phyloP scores from a whole-genome alignment of 768 basidiomycete species.

The Lepiota brunneoincarnata region DNA sequence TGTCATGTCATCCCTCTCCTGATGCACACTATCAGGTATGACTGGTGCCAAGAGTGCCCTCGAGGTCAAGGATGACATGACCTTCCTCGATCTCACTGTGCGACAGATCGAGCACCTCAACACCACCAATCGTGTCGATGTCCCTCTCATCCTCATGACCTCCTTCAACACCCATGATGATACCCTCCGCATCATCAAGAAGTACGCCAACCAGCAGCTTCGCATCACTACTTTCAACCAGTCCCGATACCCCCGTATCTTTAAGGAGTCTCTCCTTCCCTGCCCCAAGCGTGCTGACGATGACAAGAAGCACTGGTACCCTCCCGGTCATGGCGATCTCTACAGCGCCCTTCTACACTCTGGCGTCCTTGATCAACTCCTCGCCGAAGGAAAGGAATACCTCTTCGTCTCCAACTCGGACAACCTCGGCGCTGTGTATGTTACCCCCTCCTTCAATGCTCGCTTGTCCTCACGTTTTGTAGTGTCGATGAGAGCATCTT shows the following conservation, averaged over 20 bases:
- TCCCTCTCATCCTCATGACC: conserved; percentile 98
- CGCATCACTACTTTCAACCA: conserved; percentile 93
- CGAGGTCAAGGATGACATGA: conserved; percentile 97
- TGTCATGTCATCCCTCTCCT: neutral
- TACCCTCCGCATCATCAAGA: conserved; percentile 94
- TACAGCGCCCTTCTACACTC: conserved; percentile 91
- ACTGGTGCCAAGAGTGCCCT: conserved; percentile 89
- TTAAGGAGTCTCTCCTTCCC: conserved; percentile 85
- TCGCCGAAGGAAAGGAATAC: conserved; percentile 93
- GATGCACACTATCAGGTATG: conserved; percentile 50
- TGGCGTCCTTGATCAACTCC: conserved; percentile 85
- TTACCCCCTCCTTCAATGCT: conserved; percentile 11
- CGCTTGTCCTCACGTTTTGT: conserved; percentile 16
- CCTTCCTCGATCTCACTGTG: conserved; percentile 92
- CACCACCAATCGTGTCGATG: conserved; percentile 78
- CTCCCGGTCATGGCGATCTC: conserved; percentile 94
- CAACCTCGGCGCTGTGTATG: conserved; percentile 89
- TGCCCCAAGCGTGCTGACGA: conserved; percentile 74
- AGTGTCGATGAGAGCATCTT: conserved; percentile 77
- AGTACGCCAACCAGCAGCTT: conserved; percentile 93
- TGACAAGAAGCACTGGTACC: conserved; percentile 94
- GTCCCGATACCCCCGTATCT: conserved; percentile 91
- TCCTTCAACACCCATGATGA: conserved; percentile 98
- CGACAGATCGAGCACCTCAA: conserved; percentile 96
- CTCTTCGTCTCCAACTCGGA: conserved; percentile 98